Evolutionary conservation across 2,329 filamentous ascomycete species (phyloP).

Genomic region (Colletotrichum scovillei): DNA sequence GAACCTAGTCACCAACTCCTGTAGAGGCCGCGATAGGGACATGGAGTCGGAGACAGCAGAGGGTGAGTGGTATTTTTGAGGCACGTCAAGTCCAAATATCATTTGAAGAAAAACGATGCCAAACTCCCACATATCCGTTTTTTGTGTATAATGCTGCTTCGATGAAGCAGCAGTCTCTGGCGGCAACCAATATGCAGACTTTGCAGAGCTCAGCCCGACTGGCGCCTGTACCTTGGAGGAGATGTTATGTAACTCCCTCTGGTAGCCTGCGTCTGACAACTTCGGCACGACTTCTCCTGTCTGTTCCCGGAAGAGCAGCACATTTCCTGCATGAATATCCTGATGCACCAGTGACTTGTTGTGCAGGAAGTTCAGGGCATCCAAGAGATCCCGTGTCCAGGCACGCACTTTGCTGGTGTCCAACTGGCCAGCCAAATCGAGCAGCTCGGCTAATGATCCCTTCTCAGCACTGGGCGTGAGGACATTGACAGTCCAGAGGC

Average conservation of each 20-base stretch:
- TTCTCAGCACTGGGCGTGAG: constrained; percentile 83
- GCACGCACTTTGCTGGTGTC: constrained; percentile 81
- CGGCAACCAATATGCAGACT: constrained; percentile 85
- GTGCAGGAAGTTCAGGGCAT: constrained; percentile 89
- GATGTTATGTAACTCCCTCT: constrained; percentile 74
- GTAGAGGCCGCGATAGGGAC: constrained; percentile 77
- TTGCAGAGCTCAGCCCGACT: constrained; percentile 68
- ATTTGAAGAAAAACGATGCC: constrained; percentile 93
- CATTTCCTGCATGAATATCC: constrained; percentile 82
- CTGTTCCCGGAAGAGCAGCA: constrained; percentile 78
- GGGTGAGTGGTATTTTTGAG: constrained; percentile 83
- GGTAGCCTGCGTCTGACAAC: constrained; percentile 79
- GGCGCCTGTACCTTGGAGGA: constrained; percentile 63
- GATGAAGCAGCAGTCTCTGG: constrained; percentile 77
- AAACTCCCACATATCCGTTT: constrained; percentile 95
- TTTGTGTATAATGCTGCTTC: constrained; percentile 74
- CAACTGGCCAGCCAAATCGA: constrained; percentile 82
- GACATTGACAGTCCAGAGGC: constrained; percentile 77
- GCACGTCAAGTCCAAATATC: constrained; percentile 85
- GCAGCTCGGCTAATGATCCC: constrained; percentile 83
- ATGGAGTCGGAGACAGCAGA: constrained; percentile 77
- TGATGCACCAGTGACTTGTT: constrained; percentile 86
- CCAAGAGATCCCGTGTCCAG: constrained; percentile 92
- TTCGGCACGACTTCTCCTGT: constrained; percentile 79
- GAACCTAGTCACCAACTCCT: constrained; percentile 84